A percentile compares a stretch with the other conserved stretches of the same genome.
Evolutionary conservation across 2,329 filamentous ascomycete genomes (phyloP).

Genomic region (Aspergillus sp.): DNA sequence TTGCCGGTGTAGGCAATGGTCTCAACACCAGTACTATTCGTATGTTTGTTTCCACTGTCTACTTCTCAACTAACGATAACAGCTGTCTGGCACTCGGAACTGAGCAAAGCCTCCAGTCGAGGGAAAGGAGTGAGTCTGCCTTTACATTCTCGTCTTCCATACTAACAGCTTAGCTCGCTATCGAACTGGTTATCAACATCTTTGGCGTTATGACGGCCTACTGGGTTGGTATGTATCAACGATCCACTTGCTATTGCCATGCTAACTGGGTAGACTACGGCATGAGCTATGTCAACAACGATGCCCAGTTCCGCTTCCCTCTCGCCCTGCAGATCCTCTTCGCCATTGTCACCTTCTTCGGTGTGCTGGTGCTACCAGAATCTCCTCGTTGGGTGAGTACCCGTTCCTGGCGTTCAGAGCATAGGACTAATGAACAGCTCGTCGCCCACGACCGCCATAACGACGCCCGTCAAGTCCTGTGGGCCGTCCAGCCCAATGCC

Average conservation of each 20-base stretch:
- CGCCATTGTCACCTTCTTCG: slow-evolving; percentile 26
- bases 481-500: slow-evolving; percentile 33
- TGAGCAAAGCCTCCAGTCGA: slow-evolving; percentile 28
- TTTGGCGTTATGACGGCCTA: slow-evolving; percentile 34
- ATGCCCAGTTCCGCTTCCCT: slow-evolving; percentile 34
- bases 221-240: slow-evolving; percentile 29
- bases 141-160: background rate
- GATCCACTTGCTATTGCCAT: background rate
- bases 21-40: slow-evolving; percentile 42
- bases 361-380: slow-evolving; percentile 42
- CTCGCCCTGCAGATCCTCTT: slow-evolving; percentile 36
- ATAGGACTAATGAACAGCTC: slow-evolving; percentile 22
- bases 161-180: slow-evolving; percentile 25
- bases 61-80: background rate
- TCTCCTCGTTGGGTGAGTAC: slow-evolving; percentile 40
- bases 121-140: slow-evolving; percentile 27
- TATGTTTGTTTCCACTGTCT: slow-evolving; percentile 18
- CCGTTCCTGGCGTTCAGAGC: too few species aligned
- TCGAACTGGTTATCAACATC: slow-evolving; percentile 30
- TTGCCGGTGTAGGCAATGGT: slow-evolving; percentile 52
- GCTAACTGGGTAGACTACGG: slow-evolving; percentile 21
- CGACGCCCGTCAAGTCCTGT: slow-evolving; percentile 37
- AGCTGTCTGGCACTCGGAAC: slow-evolving; percentile 33
- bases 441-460: slow-evolving; percentile 34
- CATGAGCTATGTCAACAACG: slow-evolving; percentile 27